These are phyloP conservation scores for Termitomyces sp. DNA, from an alignment of 768 basidiomycete species.

Conservation along the genomic window DNA sequence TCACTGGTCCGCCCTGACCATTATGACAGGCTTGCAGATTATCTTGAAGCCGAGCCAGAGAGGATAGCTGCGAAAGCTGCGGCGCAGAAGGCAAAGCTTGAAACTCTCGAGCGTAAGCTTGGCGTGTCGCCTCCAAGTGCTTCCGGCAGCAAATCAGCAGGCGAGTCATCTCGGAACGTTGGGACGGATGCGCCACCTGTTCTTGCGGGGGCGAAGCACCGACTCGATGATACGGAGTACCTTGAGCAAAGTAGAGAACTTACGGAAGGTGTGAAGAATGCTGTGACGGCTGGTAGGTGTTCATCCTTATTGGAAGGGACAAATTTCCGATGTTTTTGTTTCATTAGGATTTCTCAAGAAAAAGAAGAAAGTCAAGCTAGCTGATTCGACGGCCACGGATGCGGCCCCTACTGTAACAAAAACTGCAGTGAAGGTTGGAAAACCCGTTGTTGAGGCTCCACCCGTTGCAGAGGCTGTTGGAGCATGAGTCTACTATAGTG, in stretches of 20 bases:
- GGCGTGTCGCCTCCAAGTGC: slow-evolving; percentile 53
- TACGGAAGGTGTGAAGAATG: slow-evolving; percentile 87
- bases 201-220: slow-evolving; percentile 75
- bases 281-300: slow-evolving; percentile 75
- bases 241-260: slow-evolving; percentile 90
- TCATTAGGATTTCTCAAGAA: slow-evolving; percentile 70
- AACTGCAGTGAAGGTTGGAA: neutral
- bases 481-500: slow-evolving; percentile 5
- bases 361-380: slow-evolving; percentile 65
- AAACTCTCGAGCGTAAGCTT: slow-evolving; percentile 80
- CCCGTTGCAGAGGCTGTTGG: slow-evolving; percentile 17
- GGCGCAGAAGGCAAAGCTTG: slow-evolving; percentile 79
- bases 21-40: slow-evolving; percentile 66
- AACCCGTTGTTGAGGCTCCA: neutral
- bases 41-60: slow-evolving; percentile 81
- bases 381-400: slow-evolving; percentile 24
- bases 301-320: neutral
- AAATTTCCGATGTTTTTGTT: neutral
- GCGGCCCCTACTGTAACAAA: neutral
- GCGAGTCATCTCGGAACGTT: slow-evolving; percentile 26
- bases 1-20: neutral
- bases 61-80: slow-evolving; percentile 77
- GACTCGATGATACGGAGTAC: slow-evolving; percentile 91
- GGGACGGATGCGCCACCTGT: slow-evolving; percentile 40
- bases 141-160: slow-evolving; percentile 18